Percentiles rank a stretch among this genome's conserved stretches.
phyloP scores from a whole-genome alignment of 2,329 filamentous ascomycete species.

The Pestalotiopsis sp. region DNA sequence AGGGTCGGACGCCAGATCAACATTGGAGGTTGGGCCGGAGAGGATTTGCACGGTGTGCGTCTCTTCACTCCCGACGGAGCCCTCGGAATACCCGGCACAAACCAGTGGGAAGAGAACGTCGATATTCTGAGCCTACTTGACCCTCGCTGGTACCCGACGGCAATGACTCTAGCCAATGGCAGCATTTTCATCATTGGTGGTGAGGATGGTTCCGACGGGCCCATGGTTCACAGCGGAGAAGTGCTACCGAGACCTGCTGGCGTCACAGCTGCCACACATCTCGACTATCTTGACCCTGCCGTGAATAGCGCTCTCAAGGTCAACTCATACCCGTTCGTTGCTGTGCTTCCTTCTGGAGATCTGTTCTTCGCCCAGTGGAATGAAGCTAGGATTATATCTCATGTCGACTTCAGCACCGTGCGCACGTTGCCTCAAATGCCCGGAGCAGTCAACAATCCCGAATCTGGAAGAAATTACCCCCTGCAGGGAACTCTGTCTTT shows the following conservation, averaged over 20 bases:
- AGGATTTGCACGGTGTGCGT: slow-evolving; percentile 57
- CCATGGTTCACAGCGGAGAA: slow-evolving; percentile 54
- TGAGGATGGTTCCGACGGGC: slow-evolving; percentile 54
- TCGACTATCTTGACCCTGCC: slow-evolving; percentile 49
- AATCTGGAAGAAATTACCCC: slow-evolving; percentile 58
- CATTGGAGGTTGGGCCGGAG: slow-evolving; percentile 58
- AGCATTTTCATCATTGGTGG: slow-evolving; percentile 58
- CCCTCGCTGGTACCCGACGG: slow-evolving; percentile 58
- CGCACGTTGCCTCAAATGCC: slow-evolving; percentile 56
- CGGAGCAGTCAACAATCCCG: slow-evolving; percentile 53
- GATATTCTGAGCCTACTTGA: slow-evolving; percentile 47
- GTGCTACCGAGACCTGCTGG: slow-evolving; percentile 49
- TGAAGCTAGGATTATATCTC: slow-evolving; percentile 58
- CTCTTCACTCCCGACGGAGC: slow-evolving; percentile 59
- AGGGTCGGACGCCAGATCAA: slow-evolving; percentile 61
- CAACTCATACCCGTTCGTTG: slow-evolving; percentile 62
- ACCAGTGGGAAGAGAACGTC: slow-evolving; percentile 59
- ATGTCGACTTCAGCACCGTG: slow-evolving; percentile 50
- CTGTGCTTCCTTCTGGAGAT: slow-evolving; percentile 53
- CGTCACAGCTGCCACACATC: slow-evolving; percentile 41
- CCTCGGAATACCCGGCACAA: slow-evolving; percentile 48
- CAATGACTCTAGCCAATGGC: slow-evolving; percentile 58
- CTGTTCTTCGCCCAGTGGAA: slow-evolving; percentile 64
- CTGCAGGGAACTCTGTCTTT: slow-evolving; percentile 57
- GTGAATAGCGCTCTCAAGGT: slow-evolving; percentile 52